Evolutionary conservation across 306 rosid species (phyloP), one percentile per base, ranked within the genome.

Genomic region (Amphicarpaea edgeworthii): DNA sequence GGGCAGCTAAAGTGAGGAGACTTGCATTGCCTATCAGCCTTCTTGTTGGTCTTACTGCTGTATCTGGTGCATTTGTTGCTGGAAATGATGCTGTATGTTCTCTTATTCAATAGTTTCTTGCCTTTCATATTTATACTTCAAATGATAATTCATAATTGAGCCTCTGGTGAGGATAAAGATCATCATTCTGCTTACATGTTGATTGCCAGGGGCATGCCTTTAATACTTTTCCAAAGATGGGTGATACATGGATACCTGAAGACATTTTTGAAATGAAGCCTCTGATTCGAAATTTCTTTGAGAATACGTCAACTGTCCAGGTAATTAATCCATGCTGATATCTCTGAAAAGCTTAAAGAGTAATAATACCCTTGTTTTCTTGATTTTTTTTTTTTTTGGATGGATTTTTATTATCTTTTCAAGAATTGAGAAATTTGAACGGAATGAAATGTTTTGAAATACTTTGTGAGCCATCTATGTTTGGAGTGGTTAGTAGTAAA

Each of bases 11-110:
- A 91, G 91, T 93, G 72, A 89, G 77, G 89, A 81, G 87, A 83
- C 68, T 93, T 57, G 95, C 86, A 7, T 82, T 93, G 80, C 97
- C 97, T 32, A 77, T 90, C 71, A 77, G 92, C 87, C n/a, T 93
- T 17, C 87, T 93, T 57, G 96, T 90, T 16, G 97, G 92, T 76
- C 66, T 93, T 42, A 93, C 98, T 77, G 97, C 97, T 60, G 64
- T 91, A 46, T 93, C 98, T 10, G 98, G 98, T 74, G 98, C 98
- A 59, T 93, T 91, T 86, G 98, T 93, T 75, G 97, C 97, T 0
- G 97, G 98, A 83, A 91, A 93, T 83, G 98, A 93, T 83, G 97
- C 97, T 54, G 97, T 93, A 88, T 15, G 96, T 82, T 54, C 12
- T 54, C 46, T 54, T 12, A 59, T 72, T 19, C 59, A 73, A 23